These are phyloP conservation scores for Globisporangium megalacanthum DNA, from an alignment of 352 stramenopile genomes.

Conservation along the genomic window DNA sequence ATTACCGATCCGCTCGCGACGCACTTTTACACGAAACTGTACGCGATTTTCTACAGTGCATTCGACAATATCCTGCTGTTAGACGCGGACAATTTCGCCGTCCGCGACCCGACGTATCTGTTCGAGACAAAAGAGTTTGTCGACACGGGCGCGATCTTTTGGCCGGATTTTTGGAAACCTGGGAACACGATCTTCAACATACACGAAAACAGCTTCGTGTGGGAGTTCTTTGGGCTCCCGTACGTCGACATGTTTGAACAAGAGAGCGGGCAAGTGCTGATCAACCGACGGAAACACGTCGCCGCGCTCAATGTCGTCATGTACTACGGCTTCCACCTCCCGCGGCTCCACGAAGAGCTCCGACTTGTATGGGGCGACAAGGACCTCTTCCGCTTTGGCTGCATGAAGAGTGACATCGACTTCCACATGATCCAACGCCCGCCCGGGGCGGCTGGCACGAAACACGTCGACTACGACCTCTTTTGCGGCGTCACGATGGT, in stretches of 20 bases:
- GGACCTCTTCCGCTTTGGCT: constrained; percentile 79
- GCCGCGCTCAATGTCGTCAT: constrained; percentile 80
- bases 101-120: constrained; percentile 78
- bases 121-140: constrained; percentile 79
- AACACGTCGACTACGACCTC: constrained; percentile 62
- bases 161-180: constrained; percentile 82
- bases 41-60: constrained; percentile 83
- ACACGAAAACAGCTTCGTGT: constrained; percentile 65
- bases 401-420: constrained; percentile 67
- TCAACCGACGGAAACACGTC: constrained; percentile 73
- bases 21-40: constrained; percentile 80
- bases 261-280: constrained; percentile 82
- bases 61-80: constrained; percentile 82
- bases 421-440: constrained; percentile 78
- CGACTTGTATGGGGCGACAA: constrained; percentile 86
- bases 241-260: constrained; percentile 85
- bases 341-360: constrained; percentile 61
- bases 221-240: constrained; percentile 64
- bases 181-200: constrained; percentile 80
- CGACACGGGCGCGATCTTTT: constrained; percentile 76
- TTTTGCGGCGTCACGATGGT: constrained; percentile 86
- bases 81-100: constrained; percentile 77
- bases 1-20: constrained; percentile 74
- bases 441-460: constrained; percentile 64
- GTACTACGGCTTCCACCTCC: constrained; percentile 77